These are phyloP conservation scores for Colletotrichum gloeosporioides DNA, from an alignment of 2,329 filamentous ascomycete species.

Conservation along the genomic window DNA sequence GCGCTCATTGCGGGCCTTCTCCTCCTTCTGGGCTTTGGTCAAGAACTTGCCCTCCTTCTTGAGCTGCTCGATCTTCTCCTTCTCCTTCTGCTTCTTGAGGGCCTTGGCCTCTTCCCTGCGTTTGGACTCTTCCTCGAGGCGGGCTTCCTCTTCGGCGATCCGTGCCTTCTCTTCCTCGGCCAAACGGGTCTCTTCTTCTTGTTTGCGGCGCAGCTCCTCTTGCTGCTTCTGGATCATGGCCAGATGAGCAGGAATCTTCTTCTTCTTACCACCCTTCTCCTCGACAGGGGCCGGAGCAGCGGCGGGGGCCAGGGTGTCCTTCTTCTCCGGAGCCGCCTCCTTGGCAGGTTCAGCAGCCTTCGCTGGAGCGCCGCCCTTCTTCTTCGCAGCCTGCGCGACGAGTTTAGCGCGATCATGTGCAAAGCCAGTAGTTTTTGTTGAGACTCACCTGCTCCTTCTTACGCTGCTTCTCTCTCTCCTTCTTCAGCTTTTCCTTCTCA, in stretches of 20 bases:
- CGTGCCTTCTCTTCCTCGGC: slow-evolving; percentile 69
- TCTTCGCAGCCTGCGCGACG: slow-evolving; percentile 77
- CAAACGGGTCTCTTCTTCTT: slow-evolving; percentile 67
- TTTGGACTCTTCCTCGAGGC: slow-evolving; percentile 71
- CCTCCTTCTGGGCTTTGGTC: slow-evolving; percentile 85
- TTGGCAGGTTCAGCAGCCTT: slow-evolving; percentile 61
- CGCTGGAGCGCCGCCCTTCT: slow-evolving; percentile 59
- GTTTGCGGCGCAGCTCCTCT: slow-evolving; percentile 70
- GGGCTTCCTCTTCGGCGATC: slow-evolving; percentile 69
- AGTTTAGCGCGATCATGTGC: background rate
- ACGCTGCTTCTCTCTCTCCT: slow-evolving; percentile 96
- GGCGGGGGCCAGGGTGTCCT: slow-evolving; percentile 44
- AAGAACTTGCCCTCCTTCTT: slow-evolving; percentile 89
- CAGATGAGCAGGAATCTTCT: slow-evolving; percentile 83
- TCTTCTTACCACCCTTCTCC: slow-evolving; percentile 73
- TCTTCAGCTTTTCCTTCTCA: slow-evolving; percentile 97
- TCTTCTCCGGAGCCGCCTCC: slow-evolving; percentile 48
- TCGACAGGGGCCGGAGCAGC: slow-evolving; percentile 40
- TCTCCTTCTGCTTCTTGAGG: slow-evolving; percentile 84
- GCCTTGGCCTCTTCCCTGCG: slow-evolving; percentile 76
- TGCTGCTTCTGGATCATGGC: slow-evolving; percentile 81
- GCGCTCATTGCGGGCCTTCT: slow-evolving; percentile 78
- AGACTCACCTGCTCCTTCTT: slow-evolving; percentile 92
- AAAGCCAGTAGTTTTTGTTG: background rate
- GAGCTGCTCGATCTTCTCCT: slow-evolving; percentile 83